Evolutionary conservation across 2,329 filamentous ascomycete species (phyloP), one percentile per base, ranked within the genome.

Genomic region (Colletotrichum cordylinicola): DNA sequence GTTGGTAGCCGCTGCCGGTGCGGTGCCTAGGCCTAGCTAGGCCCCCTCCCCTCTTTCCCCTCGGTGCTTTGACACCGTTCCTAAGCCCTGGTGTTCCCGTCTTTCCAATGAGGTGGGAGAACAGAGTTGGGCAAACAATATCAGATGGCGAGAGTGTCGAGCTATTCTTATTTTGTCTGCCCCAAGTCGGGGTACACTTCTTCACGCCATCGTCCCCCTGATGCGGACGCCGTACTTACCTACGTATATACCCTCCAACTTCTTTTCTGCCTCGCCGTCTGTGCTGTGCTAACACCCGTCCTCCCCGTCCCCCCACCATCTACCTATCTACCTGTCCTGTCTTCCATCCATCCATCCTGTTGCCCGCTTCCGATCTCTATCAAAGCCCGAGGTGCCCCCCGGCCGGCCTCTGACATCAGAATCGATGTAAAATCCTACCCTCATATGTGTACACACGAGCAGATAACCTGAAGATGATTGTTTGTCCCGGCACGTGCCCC

Each of bases 101-200:
- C 55, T 56, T 37, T 37, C 69, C 68, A 61, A 43, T 13, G n/a
- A 43, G 62, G 29, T 29, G 48, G 24, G 39, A 39, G 37, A 48
- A 52, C 29, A 39, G 48, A n/a, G 69, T 72, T 71, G 48, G 21
- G 13, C 33, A 52, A 15, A 52, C 27, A 56, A 67, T 75, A 75
- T 75, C 69, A 62, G 72, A 75, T 66, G 69, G 72, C 39, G 61
- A 72, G n/a, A 39, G 35, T 27, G n/a, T 33, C 52, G 68, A 43
- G 37, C 72, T 21, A 60, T 62, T 43, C 31, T 48, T 72, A 33
- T 15, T 60, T 15, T 24, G 31, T 31, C 61, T 52, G 9, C 21
- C 21, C 8, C 56, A 24, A 21, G 21, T 39, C 52, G 48, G 48
- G 66, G 31, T 16, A 56, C 21, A 37, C 29, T 33, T 29, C 7